A percentile compares a stretch with the other conserved stretches of the same genome.
Conservation (phyloP, 2,329 filamentous ascomycete genomes). For the Ophiosphaerella herpotricha region DNA sequence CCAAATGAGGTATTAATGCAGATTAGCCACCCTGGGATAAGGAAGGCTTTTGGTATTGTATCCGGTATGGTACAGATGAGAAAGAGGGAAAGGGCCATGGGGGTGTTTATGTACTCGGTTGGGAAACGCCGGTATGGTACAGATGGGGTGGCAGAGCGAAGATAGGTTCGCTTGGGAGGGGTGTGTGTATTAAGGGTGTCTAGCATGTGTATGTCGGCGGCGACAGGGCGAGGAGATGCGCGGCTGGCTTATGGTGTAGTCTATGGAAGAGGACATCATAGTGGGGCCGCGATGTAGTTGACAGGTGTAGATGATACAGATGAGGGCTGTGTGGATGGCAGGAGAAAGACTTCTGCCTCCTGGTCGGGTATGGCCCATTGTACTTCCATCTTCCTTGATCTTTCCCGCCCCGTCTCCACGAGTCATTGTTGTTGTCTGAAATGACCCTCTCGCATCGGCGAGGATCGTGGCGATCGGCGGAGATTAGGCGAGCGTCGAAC, state of each 20-base stretch:
- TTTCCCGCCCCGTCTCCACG: slow-evolving; percentile 37
- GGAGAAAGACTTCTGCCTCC: slow-evolving; percentile 40
- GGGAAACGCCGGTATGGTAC: slow-evolving; percentile 20
- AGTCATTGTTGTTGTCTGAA: slow-evolving; percentile 36
- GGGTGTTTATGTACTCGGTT: slow-evolving; percentile 12
- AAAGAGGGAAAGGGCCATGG: neutral
- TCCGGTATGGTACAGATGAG: slow-evolving; percentile 15
- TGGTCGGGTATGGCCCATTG: slow-evolving; percentile 41
- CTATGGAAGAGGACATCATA: neutral
- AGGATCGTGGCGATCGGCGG: slow-evolving; percentile 38
- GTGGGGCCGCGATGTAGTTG: slow-evolving; percentile 9
- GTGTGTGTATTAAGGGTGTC: neutral
- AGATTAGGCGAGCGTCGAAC: slow-evolving; percentile 35
- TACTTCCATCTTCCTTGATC: slow-evolving; percentile 42
- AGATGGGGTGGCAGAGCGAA: neutral
- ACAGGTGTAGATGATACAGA: slow-evolving; percentile 31
- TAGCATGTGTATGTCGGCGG: neutral
- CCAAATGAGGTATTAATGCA: slow-evolving; percentile 12
- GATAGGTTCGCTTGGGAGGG: neutral
- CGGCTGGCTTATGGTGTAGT: neutral
- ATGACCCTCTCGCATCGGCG: slow-evolving; percentile 35
- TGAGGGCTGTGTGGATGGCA: slow-evolving; percentile 33
- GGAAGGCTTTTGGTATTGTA: slow-evolving; percentile 9
- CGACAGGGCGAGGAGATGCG: neutral
- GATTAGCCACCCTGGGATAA: slow-evolving; percentile 5